Conservation (phyloP, 305 asterid species). For the Fraxinus paxiana region DNA sequence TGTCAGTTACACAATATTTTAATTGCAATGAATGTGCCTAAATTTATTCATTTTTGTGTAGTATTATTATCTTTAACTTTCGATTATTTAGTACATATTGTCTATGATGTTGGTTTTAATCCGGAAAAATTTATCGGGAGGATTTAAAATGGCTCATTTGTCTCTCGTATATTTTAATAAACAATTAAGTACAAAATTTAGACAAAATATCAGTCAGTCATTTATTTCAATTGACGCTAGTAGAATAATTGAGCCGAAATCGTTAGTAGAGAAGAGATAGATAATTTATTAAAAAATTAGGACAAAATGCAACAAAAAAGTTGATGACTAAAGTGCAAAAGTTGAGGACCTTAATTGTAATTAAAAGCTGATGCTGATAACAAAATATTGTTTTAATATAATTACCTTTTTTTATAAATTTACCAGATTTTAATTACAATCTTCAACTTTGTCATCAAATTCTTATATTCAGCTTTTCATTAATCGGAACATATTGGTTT, state of each 20-base stretch:
- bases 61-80: background rate
- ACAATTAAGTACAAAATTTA: background rate
- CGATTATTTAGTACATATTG: background rate
- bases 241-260: background rate
- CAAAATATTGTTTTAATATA: background rate
- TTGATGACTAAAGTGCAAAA: background rate
- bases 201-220: background rate
- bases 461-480: background rate
- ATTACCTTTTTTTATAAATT: background rate
- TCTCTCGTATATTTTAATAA: background rate
- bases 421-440: background rate
- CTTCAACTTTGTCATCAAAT: background rate
- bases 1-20: background rate
- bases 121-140: background rate
- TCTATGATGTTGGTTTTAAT: background rate
- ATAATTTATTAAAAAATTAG: background rate
- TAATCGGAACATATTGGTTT: background rate
- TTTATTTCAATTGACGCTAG: background rate
- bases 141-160: background rate
- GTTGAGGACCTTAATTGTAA: background rate
- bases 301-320: background rate
- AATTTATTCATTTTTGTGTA: background rate
- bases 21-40: background rate
- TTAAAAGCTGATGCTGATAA: background rate
- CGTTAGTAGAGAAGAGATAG: background rate